Base-by-base conservation (phyloP, 2,329 filamentous ascomycete genomes). In the Fusarium austroafricanum region DNA sequence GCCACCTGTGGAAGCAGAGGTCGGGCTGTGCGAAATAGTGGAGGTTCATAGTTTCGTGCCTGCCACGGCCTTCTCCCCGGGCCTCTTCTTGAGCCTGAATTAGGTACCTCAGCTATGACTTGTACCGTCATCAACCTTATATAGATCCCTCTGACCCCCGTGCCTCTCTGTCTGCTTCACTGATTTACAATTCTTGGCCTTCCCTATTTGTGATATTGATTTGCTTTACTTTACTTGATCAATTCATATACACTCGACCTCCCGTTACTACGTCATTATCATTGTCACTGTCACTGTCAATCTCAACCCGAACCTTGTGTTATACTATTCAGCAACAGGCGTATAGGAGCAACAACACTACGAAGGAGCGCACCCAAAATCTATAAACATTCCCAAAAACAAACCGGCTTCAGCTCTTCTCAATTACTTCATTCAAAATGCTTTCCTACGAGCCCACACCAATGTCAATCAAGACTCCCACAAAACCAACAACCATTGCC, bases 391-490 rank as follows among this genome's bases (percentile, higher is more conserved):
- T 44, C 20, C 29, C 40, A 26, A 49, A 60, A 53, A 47, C 17
- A 23, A 23, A 56, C 53, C 45, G 53, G 61, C 37, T 33, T 40
- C 29, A 43, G 20, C 37, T 55, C 23, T 18, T 56, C 28, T 53
- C 35, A 49, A 65, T 39, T 20, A 46, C 9, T 31, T 33, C 44
- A 29, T 40, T 46, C 56, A 76, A 66, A 50, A 87, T 87, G 84
- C 78, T 87, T 55, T 84, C 84, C 50, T 84, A 83, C 77, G 82
- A 86, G 68, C 75, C 79, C 42, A 74, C 79, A 42, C 79, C 82
- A 40, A 75, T 83, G 66, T 73, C 83, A 63, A 72, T 84, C 60
- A 81, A 82, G 66, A 82, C 82, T 42, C 74, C 79, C 52, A 71
- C 75, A 67, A 75, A 63, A 71, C 71, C 68, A 69, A 75, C 62